A percentile compares a stretch with the other conserved stretches of the same genome.
These are phyloP conservation scores for Closterium sp. DNA, from an alignment of 139 green algal species.

Conservation along the genomic window DNA sequence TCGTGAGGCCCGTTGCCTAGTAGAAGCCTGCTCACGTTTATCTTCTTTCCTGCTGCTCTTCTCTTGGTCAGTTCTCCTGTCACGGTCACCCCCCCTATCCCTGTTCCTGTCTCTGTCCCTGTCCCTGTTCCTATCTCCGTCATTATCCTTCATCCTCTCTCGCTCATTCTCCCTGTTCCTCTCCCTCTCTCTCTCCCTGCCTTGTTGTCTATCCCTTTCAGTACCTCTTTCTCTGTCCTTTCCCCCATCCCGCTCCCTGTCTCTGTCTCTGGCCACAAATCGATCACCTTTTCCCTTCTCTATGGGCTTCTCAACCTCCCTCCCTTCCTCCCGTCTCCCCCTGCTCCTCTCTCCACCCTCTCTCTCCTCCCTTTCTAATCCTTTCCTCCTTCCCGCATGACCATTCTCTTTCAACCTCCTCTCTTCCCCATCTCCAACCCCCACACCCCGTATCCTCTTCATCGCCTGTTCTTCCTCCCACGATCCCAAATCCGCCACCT, in stretches of 20 bases:
- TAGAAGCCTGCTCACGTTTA: neutral
- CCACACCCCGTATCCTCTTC: neutral
- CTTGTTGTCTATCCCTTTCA: neutral
- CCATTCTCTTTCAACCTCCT: too few species aligned
- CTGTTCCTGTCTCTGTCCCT: neutral
- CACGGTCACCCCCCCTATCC: neutral
- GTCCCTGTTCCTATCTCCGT: neutral
- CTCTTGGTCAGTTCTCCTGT: neutral
- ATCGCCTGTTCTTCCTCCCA: constrained; percentile 43
- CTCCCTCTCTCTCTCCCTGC: neutral
- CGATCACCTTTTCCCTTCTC: neutral
- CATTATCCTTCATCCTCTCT: too few species aligned
- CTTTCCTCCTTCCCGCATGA: neutral
- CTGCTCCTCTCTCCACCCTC: neutral
- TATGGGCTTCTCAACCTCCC: neutral
- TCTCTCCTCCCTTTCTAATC: neutral
- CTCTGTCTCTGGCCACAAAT: neutral
- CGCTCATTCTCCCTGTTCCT: neutral
- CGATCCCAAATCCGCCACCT: constrained; percentile 50
- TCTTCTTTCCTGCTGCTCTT: neutral
- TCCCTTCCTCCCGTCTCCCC: neutral
- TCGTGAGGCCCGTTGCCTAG: neutral
- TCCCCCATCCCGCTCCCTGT: neutral
- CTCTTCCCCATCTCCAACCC: neutral
- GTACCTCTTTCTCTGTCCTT: constrained; percentile 13